Evolutionary conservation across 192 early-diverging fungal genomes (phyloP), one percentile per base, ranked within the genome.

Genomic region (Dispira simplex): DNA sequence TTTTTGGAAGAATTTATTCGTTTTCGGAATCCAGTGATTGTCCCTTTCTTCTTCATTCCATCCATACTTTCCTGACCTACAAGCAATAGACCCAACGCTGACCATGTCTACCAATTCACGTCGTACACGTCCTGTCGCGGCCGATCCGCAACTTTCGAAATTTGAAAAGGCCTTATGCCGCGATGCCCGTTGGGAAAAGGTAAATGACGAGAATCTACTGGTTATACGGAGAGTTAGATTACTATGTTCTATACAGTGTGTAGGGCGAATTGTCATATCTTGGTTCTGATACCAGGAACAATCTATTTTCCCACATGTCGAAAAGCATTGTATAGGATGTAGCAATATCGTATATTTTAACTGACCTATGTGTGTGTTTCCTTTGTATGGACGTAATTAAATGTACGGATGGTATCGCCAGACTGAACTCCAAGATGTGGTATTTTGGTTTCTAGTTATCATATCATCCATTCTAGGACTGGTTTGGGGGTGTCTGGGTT

Each of bases 341-440:
- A 51, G 3, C 1, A 39, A 39, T 6, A 39, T 39, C 6, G 32
- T 39, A 39, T 39, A 39, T 6, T 39, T 39, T 39, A 6, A 6
- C 32, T 39, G 6, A 39, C 32, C 6, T 39, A 6, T 39, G 32
- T 39, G 6, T 39, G 32, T 39, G 6, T 39, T 51, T 51, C 48
- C 21, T 51, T 51, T 51, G 16, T 51, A 23, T 16, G 16, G 2
- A 51, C 8, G 18, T 51, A 47, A 11, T 47, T 47, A 18, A 11
- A 12, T 47, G 46, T 47, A 18, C 18, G 46, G 11, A 47, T n/a
- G 20, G 52, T 11, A 23, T n/a, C 52, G n/a, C 52, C 56, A 60
- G 58, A 12, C 12, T 44, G 58, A 60, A 12, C 58, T 60, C 39
- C 26, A 60, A 44, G 39, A 27, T 13, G 58, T 60, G 14, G 14